Evolutionary conservation across 768 basidiomycete genomes (phyloP).

Genomic region (Agrocybe praecox): DNA sequence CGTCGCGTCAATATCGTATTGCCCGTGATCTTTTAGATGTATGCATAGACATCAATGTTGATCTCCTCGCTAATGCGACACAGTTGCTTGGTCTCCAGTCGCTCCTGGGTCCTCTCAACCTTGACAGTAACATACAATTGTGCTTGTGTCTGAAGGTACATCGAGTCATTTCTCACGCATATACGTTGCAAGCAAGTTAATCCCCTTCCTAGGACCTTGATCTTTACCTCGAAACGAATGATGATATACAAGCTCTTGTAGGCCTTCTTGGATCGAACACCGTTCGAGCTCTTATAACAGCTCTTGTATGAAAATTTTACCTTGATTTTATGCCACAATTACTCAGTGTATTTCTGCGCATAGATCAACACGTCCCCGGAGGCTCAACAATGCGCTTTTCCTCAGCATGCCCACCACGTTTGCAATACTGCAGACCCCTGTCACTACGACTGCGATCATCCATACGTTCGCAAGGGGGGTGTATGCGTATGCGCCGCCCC

Average conservation of each 20-base stretch:
- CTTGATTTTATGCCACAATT: neutral
- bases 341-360: neutral
- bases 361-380: conserved; percentile 33
- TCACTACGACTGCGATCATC: conserved; percentile 32
- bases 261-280: conserved; percentile 25
- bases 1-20: conserved; percentile 27
- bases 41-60: conserved; percentile 29
- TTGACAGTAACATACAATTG: conserved; percentile 26
- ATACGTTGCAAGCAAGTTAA: conserved; percentile 6
- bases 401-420: conserved; percentile 29
- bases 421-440: conserved; percentile 36
- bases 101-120: conserved; percentile 20
- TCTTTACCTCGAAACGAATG: conserved; percentile 30
- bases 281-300: conserved; percentile 22
- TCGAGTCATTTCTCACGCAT: neutral
- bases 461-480: conserved; percentile 26
- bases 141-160: conserved; percentile 45
- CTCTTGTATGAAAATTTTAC: conserved; percentile 22
- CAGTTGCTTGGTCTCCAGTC: conserved; percentile 23
- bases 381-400: conserved; percentile 33
- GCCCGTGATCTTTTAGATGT: conserved; percentile 31
- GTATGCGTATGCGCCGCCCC: conserved; percentile 39
- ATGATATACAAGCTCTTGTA: conserved; percentile 25
- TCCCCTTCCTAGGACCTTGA: conserved; percentile 31
- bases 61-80: conserved; percentile 24